Conservation (phyloP, 352 stramenopile genomes). For the Globisporangium rhizosaccharum region DNA sequence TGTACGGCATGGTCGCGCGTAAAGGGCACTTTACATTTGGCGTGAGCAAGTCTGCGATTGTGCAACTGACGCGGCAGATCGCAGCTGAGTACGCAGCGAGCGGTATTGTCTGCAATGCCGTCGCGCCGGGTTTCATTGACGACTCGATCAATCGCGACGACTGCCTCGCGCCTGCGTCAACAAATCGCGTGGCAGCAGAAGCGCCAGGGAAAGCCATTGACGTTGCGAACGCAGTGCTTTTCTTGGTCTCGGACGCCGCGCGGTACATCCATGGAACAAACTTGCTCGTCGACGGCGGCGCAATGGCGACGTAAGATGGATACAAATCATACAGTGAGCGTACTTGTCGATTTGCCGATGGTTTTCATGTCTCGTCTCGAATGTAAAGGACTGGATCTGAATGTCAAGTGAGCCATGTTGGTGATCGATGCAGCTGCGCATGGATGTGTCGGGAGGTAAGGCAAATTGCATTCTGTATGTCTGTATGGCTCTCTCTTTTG, state of each 20-base stretch:
- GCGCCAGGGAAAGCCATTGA: constrained; percentile 51
- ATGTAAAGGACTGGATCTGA: too few relatives aligned
- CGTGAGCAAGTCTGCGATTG: constrained; percentile 53
- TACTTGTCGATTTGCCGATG: too few relatives aligned
- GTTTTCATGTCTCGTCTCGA: too few relatives aligned
- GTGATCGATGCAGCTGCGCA: too few relatives aligned
- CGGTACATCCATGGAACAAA: constrained; percentile 61
- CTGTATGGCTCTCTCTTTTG: too few relatives aligned
- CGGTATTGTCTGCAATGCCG: constrained; percentile 60
- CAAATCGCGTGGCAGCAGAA: constrained; percentile 51
- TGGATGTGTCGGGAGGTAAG: too few relatives aligned
- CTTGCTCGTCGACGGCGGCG: constrained; percentile 53
- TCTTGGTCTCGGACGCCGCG: constrained; percentile 57
- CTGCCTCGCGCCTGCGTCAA: constrained; percentile 36
- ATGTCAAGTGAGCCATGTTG: too few relatives aligned
- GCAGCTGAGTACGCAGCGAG: constrained; percentile 50
- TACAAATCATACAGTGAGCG: neutral
- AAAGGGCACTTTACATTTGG: constrained; percentile 61
- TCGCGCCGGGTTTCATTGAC: constrained; percentile 55
- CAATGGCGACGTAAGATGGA: constrained; percentile 37
- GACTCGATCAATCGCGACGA: constrained; percentile 56
- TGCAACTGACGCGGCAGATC: constrained; percentile 64
- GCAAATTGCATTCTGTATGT: too few relatives aligned
- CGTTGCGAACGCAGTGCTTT: constrained; percentile 64
- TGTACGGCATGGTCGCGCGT: constrained; percentile 54